Base-by-base conservation (phyloP, 2,329 filamentous ascomycete species). In the Pseudocercospora macadamiae region DNA sequence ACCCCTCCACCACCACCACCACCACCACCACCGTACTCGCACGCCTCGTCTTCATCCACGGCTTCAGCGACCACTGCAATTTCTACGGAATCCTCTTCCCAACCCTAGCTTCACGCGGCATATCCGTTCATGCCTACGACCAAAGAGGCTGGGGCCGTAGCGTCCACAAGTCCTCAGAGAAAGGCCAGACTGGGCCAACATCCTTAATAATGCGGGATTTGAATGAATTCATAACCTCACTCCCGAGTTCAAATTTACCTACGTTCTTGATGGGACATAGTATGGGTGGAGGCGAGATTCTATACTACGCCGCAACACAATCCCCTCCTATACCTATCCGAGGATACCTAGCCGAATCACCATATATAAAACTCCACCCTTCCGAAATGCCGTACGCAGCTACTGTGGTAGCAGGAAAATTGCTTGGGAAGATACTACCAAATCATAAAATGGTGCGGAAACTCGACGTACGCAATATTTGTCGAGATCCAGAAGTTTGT, bases 231-330 rank as follows among this genome's bases (percentile, higher is more conserved):
- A 80, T 95, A n/a, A n/a, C 65, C 80, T 80, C 4, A 61, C 59
- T 21, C 72, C 39, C 6, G 67, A 66, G 16, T 8, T 23, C 7
- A 42, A 59, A 8, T 61, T 75, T 2, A 91, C 91, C 0, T 71
- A n/a, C 96, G 14, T 97, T 96, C 76, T 82, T 97, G 18, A 86
- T 95, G 79, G 93, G 93, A 54, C 91, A 96, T 75, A 92, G 88
- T 19, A 96, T 96, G 91, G 93, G 93, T 64, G 93, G 93, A 59
- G 90, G 86, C 21, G 83, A 96, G 75, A 83, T 87, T 4, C 77
- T 96, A 7, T 86, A 84, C 42, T 87, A 85, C 66, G 78, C 77
- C 60, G 74, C 75, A n/a, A n/a, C 3, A 70, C 70, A 44, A 79
- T 76, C 18, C 80, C 77, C 3, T 64, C 66, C 42, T 81, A 84